Conservation (phyloP, 1,284 basidiomycete species). For the Ustanciosporium gigantosporum region DNA sequence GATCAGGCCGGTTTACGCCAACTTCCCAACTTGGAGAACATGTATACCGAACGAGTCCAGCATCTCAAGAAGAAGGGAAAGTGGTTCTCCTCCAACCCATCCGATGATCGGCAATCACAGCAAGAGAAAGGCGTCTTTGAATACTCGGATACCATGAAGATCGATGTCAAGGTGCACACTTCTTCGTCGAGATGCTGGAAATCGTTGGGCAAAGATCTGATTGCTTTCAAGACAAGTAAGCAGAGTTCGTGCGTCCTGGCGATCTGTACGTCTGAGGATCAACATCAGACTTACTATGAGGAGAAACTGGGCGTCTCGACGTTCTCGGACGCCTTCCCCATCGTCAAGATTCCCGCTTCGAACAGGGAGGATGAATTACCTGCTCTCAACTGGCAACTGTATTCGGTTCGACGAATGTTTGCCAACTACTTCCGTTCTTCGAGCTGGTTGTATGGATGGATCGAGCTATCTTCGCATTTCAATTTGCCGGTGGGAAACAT, state of each 20-base stretch:
- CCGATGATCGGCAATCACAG: too few species aligned
- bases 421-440: constrained; percentile 79
- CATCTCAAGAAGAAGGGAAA: constrained; percentile 49
- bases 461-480: constrained; percentile 84
- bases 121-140: constrained; percentile 66
- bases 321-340: constrained; percentile 76
- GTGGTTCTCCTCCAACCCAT: constrained; percentile 29
- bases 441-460: constrained; percentile 77
- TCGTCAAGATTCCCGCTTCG: constrained; percentile 80
- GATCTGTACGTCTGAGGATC: constrained; percentile 83
- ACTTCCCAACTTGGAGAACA: constrained; percentile 75
- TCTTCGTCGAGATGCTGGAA: constrained; percentile 80
- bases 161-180: constrained; percentile 75
- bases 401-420: constrained; percentile 71
- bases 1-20: constrained; percentile 85
- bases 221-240: constrained; percentile 67
- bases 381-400: constrained; percentile 66
- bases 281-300: constrained; percentile 85
- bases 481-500: constrained; percentile 88
- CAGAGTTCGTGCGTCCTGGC: constrained; percentile 74
- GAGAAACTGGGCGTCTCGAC: constrained; percentile 65
- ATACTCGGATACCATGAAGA: constrained; percentile 75
- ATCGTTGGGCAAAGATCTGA: constrained; percentile 85
- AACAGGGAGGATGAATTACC: constrained; percentile 70
- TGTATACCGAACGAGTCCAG: constrained; percentile 70